Evolutionary conservation across 2,329 filamentous ascomycete species (phyloP).

Genomic region (Bimuria novae-zelandiae): DNA sequence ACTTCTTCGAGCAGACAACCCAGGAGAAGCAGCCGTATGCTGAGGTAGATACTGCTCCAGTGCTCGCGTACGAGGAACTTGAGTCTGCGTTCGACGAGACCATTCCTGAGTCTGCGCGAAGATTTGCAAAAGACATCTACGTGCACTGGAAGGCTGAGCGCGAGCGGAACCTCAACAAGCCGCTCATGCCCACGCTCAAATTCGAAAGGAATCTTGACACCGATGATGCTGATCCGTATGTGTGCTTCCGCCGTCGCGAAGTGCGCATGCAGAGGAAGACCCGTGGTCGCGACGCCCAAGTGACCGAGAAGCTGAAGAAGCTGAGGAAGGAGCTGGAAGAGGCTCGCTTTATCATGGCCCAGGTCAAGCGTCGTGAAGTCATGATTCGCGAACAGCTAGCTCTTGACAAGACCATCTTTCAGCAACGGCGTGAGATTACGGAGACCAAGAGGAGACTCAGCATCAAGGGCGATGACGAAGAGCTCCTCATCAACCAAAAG

Average conservation of each 20-base stretch:
- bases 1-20: slow-evolving; percentile 89
- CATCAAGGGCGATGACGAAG: slow-evolving; percentile 92
- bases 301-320: slow-evolving; percentile 91
- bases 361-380: slow-evolving; percentile 79
- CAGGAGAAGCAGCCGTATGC: slow-evolving; percentile 85
- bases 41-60: slow-evolving; percentile 83
- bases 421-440: slow-evolving; percentile 81
- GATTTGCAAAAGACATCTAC: slow-evolving; percentile 78
- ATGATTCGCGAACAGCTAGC: slow-evolving; percentile 77
- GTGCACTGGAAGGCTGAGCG: slow-evolving; percentile 84
- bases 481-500: slow-evolving; percentile 84
- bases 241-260: slow-evolving; percentile 95
- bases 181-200: slow-evolving; percentile 80
- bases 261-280: slow-evolving; percentile 95
- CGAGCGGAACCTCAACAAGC: slow-evolving; percentile 67
- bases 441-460: slow-evolving; percentile 84
- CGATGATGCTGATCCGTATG: slow-evolving; percentile 95
- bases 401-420: slow-evolving; percentile 77
- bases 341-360: slow-evolving; percentile 76
- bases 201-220: slow-evolving; percentile 93
- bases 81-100: slow-evolving; percentile 68
- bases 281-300: slow-evolving; percentile 87
- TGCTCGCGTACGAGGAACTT: slow-evolving; percentile 62
- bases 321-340: slow-evolving; percentile 89
- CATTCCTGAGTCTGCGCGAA: slow-evolving; percentile 58